Conservation (phyloP, 768 basidiomycete genomes). For the Suillus occidentalis region DNA sequence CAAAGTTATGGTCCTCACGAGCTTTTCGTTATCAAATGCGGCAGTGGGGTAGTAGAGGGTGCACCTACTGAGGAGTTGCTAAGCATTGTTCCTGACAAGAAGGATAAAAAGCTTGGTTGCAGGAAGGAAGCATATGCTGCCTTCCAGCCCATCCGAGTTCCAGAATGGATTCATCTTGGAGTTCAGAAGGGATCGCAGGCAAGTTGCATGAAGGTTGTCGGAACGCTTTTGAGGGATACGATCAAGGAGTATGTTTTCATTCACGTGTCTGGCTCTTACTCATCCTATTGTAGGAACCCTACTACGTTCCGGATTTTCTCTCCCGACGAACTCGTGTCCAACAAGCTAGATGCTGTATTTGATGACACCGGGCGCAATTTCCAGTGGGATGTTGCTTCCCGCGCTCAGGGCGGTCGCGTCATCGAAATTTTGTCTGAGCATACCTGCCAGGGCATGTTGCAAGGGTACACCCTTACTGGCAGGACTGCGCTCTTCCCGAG, state of each 20-base stretch:
- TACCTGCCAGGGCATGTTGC: conserved; percentile 87
- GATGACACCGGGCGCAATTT: conserved; percentile 70
- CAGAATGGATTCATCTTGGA: conserved; percentile 61
- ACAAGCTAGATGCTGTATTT: conserved; percentile 84
- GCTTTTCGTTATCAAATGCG: conserved; percentile 48
- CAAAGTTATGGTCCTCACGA: conserved; percentile 66
- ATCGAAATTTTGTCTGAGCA: conserved; percentile 90
- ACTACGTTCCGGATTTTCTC: conserved; percentile 84
- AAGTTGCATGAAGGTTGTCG: conserved; percentile 78
- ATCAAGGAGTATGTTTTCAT: conserved; percentile 45
- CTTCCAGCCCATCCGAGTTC: conserved; percentile 60
- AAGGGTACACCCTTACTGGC: conserved; percentile 91
- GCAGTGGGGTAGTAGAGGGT: conserved; percentile 37
- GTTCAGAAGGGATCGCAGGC: conserved; percentile 56
- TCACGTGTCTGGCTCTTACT: neutral
- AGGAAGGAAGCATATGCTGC: conserved; percentile 65
- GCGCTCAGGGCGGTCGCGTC: conserved; percentile 75
- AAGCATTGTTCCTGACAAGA: conserved; percentile 53
- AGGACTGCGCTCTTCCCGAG: conserved; percentile 83
- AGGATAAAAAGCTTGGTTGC: conserved; percentile 67
- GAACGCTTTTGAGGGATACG: conserved; percentile 55
- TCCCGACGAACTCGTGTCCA: conserved; percentile 85
- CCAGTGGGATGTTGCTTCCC: conserved; percentile 77
- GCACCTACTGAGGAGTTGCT: conserved; percentile 55
- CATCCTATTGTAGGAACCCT: conserved; percentile 56